Conservation (phyloP, 768 basidiomycete genomes). For the Suillus plorans region DNA sequence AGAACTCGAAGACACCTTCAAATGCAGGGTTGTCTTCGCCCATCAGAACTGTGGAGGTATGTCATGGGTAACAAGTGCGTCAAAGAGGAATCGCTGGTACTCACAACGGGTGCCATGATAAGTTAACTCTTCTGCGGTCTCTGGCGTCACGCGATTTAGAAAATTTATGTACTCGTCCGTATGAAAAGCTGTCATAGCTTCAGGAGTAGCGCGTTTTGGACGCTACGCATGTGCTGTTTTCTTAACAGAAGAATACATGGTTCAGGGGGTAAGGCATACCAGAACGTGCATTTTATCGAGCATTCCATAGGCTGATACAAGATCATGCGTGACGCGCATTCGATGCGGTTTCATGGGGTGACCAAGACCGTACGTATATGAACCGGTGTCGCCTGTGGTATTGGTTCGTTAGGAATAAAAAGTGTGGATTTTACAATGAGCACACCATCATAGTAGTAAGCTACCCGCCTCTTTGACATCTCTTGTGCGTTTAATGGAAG, state of each 20-base stretch:
- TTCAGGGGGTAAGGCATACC: conserved; percentile 43
- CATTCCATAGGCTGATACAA: conserved; percentile 90
- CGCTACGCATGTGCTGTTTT: conserved; percentile 39
- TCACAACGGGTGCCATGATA: conserved; percentile 83
- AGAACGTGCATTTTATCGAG: conserved; percentile 92
- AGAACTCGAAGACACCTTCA: conserved; percentile 96
- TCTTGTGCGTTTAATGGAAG: not conserved
- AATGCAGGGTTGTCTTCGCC: conserved; percentile 97
- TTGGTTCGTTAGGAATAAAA: conserved; percentile 4
- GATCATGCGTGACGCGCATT: conserved; percentile 90
- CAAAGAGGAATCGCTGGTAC: conserved; percentile 21
- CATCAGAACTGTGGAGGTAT: conserved; percentile 42
- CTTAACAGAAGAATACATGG: not conserved
- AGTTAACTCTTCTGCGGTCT: conserved; percentile 84
- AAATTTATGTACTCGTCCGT: conserved; percentile 99
- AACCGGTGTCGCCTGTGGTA: conserved; percentile 62
- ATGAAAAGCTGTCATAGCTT: conserved; percentile 91
- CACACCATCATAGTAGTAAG: conserved; percentile 80
- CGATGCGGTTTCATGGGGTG: conserved; percentile 98
- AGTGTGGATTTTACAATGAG: not conserved
- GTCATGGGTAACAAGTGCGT: conserved; percentile 8
- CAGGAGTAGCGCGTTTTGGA: conserved; percentile 67
- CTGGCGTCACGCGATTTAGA: conserved; percentile 83
- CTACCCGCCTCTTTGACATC: conserved; percentile 74
- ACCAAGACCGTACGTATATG: conserved; percentile 80